Evolutionary conservation across 1,139 yeast species (phyloP), one percentile per base, ranked within the genome.

Genomic region (Ashbya aceris): DNA sequence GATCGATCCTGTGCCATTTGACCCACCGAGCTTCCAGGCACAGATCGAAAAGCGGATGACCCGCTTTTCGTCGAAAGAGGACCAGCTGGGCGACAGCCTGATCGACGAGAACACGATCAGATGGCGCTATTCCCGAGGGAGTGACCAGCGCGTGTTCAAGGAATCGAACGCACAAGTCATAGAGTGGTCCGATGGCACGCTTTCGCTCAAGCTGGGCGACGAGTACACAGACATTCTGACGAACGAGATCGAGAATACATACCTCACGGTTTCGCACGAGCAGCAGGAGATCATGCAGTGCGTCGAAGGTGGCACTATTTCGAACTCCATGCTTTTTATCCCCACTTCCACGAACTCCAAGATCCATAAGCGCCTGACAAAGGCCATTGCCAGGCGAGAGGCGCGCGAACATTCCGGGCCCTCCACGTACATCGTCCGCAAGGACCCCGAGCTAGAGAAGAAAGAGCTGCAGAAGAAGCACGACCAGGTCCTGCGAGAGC

Each of bases 151-250:
- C 44, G 77, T 83, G 50, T 74, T 74, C 54, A 84, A 84, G 55
- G 95, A 87, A 60, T 82, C 95, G 6, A 91, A 91, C 58, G 81
- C 96, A 3, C 87, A 91, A 57, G 79, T 89, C 45, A 74, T 91
- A 27, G 82, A 84, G 60, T 91, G 99, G 99, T 82, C 83, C 44
- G 97, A 91, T 63, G 99, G 98, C 0, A 71, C 84, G 4, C 64
- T 81, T 49, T 86, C 96, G 2, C 68, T 91, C 48, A 89, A 86
- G 55, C 68, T 93, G 36, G 99, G 99, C 13, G 73, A 71, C 39
- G 98, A 91, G 63, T 73, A 83, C 52, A 91, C 89, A 55, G 97
- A 89, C 58, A 79, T 85, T 45, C 71, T 76, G 45, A 68, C 74
- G 17, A 72, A 77, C 45, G 77, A 82, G n/a, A 69, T 79, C 36